Evolutionary conservation across 179 eudicot genomes (phyloP).

Genomic region (Silene coronaria): DNA sequence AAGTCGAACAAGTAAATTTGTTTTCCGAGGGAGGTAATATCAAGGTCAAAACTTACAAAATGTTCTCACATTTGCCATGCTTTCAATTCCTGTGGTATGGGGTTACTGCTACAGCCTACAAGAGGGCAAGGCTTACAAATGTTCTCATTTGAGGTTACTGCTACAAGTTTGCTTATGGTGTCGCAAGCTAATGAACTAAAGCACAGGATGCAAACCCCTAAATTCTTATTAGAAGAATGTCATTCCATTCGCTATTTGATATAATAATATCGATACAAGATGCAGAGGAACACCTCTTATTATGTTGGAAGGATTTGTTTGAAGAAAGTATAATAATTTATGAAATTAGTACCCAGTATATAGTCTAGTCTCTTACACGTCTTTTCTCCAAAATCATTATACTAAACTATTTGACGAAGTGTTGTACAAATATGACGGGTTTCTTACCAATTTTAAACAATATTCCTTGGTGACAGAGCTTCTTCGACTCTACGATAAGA

Average conservation of each 20-base stretch:
- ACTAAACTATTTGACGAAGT: not conserved
- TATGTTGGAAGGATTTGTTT: not conserved
- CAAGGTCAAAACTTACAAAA: too few species aligned
- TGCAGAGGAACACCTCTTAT: not conserved
- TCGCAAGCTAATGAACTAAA: too few species aligned
- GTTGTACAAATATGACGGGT: not conserved
- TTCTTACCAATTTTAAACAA: not conserved
- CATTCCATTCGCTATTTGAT: not conserved
- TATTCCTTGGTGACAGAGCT: not conserved
- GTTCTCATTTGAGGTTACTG: too few species aligned
- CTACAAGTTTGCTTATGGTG: too few species aligned
- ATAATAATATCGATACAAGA: not conserved
- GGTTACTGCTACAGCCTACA: too few species aligned
- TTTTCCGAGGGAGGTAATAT: too few species aligned
- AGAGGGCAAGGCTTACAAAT: too few species aligned
- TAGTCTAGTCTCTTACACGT: not conserved
- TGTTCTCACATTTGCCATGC: too few species aligned
- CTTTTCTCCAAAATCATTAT: not conserved
- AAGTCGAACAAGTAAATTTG: too few species aligned
- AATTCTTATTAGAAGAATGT: too few species aligned
- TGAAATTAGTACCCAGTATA: not conserved
- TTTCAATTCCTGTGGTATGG: too few species aligned
- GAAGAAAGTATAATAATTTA: not conserved
- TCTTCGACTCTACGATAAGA: not conserved
- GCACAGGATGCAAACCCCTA: too few species aligned